Conservation (phyloP, 164 flowering plant species). For the Pachysandra terminalis region DNA sequence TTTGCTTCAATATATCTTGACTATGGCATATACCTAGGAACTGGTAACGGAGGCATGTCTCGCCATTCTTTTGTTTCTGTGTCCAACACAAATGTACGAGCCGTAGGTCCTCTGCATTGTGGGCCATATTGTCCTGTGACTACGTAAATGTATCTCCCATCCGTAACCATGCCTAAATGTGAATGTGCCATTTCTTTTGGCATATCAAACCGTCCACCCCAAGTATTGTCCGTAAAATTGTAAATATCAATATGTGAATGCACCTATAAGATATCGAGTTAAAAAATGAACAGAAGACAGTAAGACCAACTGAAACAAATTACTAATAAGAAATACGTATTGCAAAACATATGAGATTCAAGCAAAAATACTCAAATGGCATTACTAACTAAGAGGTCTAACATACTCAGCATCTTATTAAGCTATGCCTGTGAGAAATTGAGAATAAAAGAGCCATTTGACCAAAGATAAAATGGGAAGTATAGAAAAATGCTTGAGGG, state of each 20-base stretch:
- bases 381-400: neutral
- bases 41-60: constrained; percentile 68
- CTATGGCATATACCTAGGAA: constrained; percentile 80
- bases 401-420: neutral
- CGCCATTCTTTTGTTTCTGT: constrained; percentile 68
- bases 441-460: neutral
- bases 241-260: constrained; percentile 91
- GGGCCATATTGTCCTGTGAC: constrained; percentile 95
- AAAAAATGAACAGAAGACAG: neutral
- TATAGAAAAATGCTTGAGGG: neutral
- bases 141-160: constrained; percentile 83
- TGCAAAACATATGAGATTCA: neutral
- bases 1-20: too few species aligned
- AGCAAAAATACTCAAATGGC: neutral
- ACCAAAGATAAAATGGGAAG: too few species aligned
- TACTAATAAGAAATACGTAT: neutral
- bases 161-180: constrained; percentile 86
- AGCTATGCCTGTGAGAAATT: neutral
- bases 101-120: constrained; percentile 82
- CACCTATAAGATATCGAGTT: constrained; percentile 41
- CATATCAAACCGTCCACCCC: constrained; percentile 77
- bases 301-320: neutral
- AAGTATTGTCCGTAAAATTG: constrained; percentile 72
- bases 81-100: constrained; percentile 66
- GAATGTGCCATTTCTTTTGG: constrained; percentile 98